Evolutionary conservation across 2,329 filamentous ascomycete species (phyloP).

Genomic region (Aspergillus udagawae): DNA sequence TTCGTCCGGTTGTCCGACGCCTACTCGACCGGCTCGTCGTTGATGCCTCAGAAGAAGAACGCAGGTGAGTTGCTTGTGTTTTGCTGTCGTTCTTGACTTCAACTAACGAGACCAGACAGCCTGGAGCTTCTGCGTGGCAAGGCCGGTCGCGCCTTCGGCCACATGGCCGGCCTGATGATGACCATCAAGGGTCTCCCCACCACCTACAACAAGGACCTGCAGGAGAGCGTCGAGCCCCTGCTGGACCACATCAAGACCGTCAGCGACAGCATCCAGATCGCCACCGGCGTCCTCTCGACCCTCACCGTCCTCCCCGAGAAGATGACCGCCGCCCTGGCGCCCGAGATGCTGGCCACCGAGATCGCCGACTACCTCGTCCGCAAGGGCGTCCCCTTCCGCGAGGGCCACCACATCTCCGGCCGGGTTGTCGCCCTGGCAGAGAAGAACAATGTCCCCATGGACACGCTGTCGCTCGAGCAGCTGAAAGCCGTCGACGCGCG

Average conservation of each 20-base stretch:
- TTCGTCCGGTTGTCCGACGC: constrained; percentile 74
- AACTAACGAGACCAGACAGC: constrained; percentile 48
- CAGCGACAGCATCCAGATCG: constrained; percentile 75
- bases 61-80: constrained; percentile 22
- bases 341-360: constrained; percentile 72
- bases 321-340: constrained; percentile 75
- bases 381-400: constrained; percentile 66
- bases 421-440: constrained; percentile 70
- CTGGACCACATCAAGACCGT: constrained; percentile 80
- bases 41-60: constrained; percentile 87
- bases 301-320: constrained; percentile 65
- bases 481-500: constrained; percentile 64
- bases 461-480: constrained; percentile 63
- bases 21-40: constrained; percentile 70
- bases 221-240: constrained; percentile 82
- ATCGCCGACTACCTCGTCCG: constrained; percentile 47
- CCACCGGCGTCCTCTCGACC: constrained; percentile 73
- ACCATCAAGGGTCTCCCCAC: constrained; percentile 71
- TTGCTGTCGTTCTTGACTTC: background rate
- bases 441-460: constrained; percentile 62
- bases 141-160: constrained; percentile 70
- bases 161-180: constrained; percentile 76
- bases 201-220: constrained; percentile 90
- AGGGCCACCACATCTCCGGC: constrained; percentile 75
- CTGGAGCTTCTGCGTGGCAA: constrained; percentile 75